A percentile compares a stretch with the other conserved stretches of the same genome.
These are phyloP conservation scores for Camelina sativa DNA, from an alignment of 345 rosid species.

Conservation along the genomic window DNA sequence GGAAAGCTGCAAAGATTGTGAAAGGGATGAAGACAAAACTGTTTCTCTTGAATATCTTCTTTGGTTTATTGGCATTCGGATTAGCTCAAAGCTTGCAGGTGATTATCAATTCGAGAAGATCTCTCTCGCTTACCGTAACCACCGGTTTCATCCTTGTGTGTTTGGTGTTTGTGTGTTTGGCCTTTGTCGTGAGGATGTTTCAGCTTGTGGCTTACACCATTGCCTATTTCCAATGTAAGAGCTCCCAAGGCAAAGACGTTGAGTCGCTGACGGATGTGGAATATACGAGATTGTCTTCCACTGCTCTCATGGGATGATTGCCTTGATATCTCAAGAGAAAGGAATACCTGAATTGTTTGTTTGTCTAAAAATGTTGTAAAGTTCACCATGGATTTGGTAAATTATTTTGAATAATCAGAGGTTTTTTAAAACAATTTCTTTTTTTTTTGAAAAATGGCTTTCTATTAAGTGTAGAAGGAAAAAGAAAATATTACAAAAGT, in stretches of 20 bases:
- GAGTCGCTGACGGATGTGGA: conserved; percentile 46
- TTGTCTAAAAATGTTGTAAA: neutral
- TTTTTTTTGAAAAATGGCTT: too few relatives aligned
- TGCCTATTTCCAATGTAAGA: conserved; percentile 55
- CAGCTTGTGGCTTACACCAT: conserved; percentile 50
- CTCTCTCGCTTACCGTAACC: conserved; percentile 4
- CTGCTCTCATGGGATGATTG: conserved; percentile 4
- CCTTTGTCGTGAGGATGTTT: conserved; percentile 46
- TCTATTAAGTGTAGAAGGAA: too few relatives aligned
- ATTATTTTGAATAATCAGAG: conserved; percentile 9
- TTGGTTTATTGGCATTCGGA: conserved; percentile 19
- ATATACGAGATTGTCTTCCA: conserved; percentile 48
- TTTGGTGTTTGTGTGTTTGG: conserved; percentile 20
- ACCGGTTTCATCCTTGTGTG: conserved; percentile 42
- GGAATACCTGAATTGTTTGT: neutral
- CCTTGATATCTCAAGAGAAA: conserved; percentile 21
- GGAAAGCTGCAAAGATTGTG: conserved; percentile 58
- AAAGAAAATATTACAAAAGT: too few relatives aligned
- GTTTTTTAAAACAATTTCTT: too few relatives aligned
- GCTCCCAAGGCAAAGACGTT: conserved; percentile 52
- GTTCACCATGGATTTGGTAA: neutral
- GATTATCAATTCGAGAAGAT: neutral
- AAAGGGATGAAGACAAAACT: conserved; percentile 55
- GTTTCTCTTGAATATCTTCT: conserved; percentile 51
- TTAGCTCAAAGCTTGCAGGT: conserved; percentile 22